These are phyloP conservation scores for Piper longum DNA, from an alignment of 164 flowering plant species.

Conservation along the genomic window DNA sequence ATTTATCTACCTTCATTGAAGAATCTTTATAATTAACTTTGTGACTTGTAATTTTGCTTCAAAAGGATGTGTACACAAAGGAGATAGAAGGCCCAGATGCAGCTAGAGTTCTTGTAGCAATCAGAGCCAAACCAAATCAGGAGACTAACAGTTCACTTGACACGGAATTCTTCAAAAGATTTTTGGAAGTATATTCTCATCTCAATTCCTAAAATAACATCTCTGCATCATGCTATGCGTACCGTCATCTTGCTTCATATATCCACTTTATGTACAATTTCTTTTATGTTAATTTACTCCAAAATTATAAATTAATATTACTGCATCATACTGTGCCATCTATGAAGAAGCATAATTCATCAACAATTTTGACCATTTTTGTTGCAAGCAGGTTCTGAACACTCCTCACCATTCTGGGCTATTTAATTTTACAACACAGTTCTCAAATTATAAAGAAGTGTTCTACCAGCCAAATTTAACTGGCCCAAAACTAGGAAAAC, in stretches of 20 bases:
- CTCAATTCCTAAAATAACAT: not conserved
- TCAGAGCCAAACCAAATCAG: slow-evolving; percentile 59
- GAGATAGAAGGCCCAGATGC: slow-evolving; percentile 48
- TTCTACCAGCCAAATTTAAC: slow-evolving; percentile 46
- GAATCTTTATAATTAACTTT: not conserved
- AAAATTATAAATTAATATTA: too few species aligned
- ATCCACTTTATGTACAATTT: too few species aligned
- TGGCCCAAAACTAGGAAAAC: slow-evolving; percentile 36
- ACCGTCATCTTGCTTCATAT: too few species aligned
- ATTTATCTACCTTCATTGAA: not conserved
- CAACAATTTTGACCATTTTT: not conserved
- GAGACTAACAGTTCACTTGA: slow-evolving; percentile 36
- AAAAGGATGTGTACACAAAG: slow-evolving; percentile 83
- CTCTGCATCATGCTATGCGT: too few species aligned
- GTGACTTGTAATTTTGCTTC: not conserved
- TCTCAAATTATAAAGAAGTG: slow-evolving; percentile 52
- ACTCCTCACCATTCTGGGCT: slow-evolving; percentile 42
- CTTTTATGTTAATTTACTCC: too few species aligned
- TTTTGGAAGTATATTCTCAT: slow-evolving; percentile 48
- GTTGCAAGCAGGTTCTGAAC: slow-evolving; percentile 48
- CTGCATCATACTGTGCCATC: too few species aligned
- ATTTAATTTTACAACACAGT: slow-evolving; percentile 67
- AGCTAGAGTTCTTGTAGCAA: slow-evolving; percentile 67
- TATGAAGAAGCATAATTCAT: too few species aligned
- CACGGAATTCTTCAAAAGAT: slow-evolving; percentile 52